Evolutionary conservation across 192 early-diverging fungal genomes (phyloP), one percentile per base, ranked within the genome.

Genomic region (Backusella parvicylindrica): DNA sequence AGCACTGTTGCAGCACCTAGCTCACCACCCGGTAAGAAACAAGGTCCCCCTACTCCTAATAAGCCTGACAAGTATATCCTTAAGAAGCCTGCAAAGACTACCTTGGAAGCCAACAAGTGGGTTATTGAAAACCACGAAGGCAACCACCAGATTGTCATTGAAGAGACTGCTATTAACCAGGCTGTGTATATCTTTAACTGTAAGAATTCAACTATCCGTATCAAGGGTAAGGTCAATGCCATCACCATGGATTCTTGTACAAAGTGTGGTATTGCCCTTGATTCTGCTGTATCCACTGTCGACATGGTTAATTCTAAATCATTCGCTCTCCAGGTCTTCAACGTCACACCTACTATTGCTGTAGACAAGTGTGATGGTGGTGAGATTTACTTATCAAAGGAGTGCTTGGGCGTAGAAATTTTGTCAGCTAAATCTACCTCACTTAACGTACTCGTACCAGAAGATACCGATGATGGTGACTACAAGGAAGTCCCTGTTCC

Each of bases 171-270:
- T 70, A 89, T 96, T 65, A 91, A 89, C 74, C 95, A 98, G 70
- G 91, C 91, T 0, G 95, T 98, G 8, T 97, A 98, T 71, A 95
- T 99, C 82, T 98, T 89, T 84, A 95, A 95, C 83, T 98, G 97
- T 87, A 88, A 90, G 68, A 93, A 95, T 79, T 93, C 90, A 2
- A 98, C 96, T 4, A 89, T 99, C 36, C 91, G 91, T 73, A 85
- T 99, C 79, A 95, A 91, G 81, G 92, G 93, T 77, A 99, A 99
- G 83, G 86, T 97, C 53, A 97, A 96, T 74, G 91, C 95, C 18
- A 86, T 99, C 28, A 94, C 96, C 1, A 83, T 97, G 72, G 95
- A 95, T 80, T 87, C 87, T n/a, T 98, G 96, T 85, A 90, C 90
- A 77, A 98, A 97, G 85, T 88, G 89, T 47, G 97, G 94, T 53